These are phyloP conservation scores for Odontarrhena argentea DNA, from an alignment of 345 rosid genomes.

Conservation along the genomic window DNA sequence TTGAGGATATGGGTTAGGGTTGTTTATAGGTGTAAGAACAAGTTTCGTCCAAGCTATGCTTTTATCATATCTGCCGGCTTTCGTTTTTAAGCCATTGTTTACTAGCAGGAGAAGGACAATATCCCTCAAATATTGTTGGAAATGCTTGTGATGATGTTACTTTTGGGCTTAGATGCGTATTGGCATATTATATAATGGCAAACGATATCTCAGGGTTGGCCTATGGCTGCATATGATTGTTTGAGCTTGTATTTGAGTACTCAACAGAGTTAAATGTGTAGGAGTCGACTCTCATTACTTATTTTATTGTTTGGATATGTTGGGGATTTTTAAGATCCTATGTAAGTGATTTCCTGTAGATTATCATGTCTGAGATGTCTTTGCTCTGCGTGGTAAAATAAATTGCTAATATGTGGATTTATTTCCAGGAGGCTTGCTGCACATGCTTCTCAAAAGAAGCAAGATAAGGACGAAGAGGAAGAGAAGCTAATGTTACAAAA, in stretches of 20 bases:
- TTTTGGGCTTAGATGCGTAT: conserved; percentile 5
- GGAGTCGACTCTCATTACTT: not conserved
- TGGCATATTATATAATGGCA: not conserved
- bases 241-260: conserved; percentile 10
- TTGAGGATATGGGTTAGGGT: not conserved
- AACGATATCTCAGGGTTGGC: not conserved
- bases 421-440: conserved; percentile 69
- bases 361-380: not conserved
- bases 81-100: too few relatives aligned
- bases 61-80: too few relatives aligned
- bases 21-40: too few relatives aligned
- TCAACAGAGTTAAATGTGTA: not conserved
- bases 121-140: not conserved
- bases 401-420: not conserved
- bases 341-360: not conserved
- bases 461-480: conserved; percentile 82
- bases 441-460: conserved; percentile 68
- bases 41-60: too few relatives aligned
- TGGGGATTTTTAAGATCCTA: not conserved
- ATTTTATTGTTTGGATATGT: not conserved
- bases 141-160: not conserved
- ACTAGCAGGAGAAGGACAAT: not conserved
- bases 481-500: conserved; percentile 68
- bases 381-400: conserved; percentile 3
- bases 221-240: conserved; percentile 13